phyloP scores from a whole-genome alignment of 179 eudicot species.

The Vitellaria paradoxa region DNA sequence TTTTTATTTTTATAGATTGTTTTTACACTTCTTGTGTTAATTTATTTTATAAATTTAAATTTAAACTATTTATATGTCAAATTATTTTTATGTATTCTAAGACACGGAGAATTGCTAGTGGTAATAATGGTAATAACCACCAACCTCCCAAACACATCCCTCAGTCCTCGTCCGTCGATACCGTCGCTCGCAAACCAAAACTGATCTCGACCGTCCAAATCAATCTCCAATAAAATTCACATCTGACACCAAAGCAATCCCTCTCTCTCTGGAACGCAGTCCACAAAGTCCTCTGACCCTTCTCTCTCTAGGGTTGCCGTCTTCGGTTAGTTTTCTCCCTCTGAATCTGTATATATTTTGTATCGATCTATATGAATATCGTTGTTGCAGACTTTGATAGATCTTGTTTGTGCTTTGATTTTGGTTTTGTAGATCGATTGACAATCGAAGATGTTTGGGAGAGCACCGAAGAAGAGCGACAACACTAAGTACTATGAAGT shows the following conservation, averaged over 20 bases:
- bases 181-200: neutral
- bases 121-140: too few species aligned
- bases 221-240: neutral
- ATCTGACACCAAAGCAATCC: neutral
- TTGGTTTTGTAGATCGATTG: conserved; percentile 14
- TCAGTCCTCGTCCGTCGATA: neutral
- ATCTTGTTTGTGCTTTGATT: neutral
- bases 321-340: conserved; percentile 13
- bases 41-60: too few species aligned
- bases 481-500: conserved; percentile 47
- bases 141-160: too few species aligned
- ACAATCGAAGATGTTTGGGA: conserved; percentile 43
- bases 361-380: neutral
- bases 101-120: too few species aligned
- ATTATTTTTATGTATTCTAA: too few species aligned
- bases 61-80: too few species aligned
- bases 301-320: conserved; percentile 6
- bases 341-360: neutral
- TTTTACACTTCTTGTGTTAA: too few species aligned
- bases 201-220: conserved; percentile 14
- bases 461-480: conserved; percentile 47
- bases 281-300: neutral
- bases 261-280: neutral
- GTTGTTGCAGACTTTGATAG: neutral
- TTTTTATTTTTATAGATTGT: too few species aligned